Percentiles rank a stretch among this genome's conserved stretches.
phyloP scores from a whole-genome alignment of 2,329 filamentous ascomycete genomes.

The Bipolaris bicolor region DNA sequence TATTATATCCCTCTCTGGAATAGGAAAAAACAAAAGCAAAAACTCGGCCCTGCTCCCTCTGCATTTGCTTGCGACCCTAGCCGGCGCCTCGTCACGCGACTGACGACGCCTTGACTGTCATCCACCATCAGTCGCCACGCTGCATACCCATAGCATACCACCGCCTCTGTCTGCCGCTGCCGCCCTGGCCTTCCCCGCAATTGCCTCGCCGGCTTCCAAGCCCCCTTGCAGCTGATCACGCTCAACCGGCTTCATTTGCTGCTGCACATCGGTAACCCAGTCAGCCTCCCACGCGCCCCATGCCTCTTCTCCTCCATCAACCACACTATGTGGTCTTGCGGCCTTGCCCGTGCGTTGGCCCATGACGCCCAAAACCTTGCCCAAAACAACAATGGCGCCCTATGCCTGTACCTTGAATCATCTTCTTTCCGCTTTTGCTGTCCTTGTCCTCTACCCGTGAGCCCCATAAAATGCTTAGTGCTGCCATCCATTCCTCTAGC shows the following conservation, averaged over 20 bases:
- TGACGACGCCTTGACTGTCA: constrained; percentile 26
- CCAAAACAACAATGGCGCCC: constrained; percentile 37
- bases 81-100: constrained; percentile 34
- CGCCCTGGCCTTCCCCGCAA: constrained; percentile 47
- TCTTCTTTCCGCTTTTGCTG: constrained; percentile 38
- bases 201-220: constrained; percentile 37
- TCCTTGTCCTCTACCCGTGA: constrained; percentile 29
- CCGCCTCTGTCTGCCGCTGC: constrained; percentile 13
- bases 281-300: constrained; percentile 37
- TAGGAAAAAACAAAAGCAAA: constrained; percentile 19
- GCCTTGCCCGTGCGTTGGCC: constrained; percentile 44
- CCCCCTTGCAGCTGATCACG: constrained; percentile 51
- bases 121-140: constrained; percentile 35
- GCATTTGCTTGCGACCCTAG: constrained; percentile 14
- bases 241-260: constrained; percentile 44
- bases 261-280: constrained; percentile 26
- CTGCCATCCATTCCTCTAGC: constrained; percentile 26
- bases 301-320: background rate
- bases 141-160: constrained; percentile 16
- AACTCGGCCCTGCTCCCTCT: constrained; percentile 19
- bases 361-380: constrained; percentile 32
- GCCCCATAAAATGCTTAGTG: constrained; percentile 38
- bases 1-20: no score
- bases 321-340: constrained; percentile 26
- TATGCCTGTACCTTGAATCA: constrained; percentile 47